phyloP scores from a whole-genome alignment of 129 eudicot genomes.

The Lactuca sativa region DNA sequence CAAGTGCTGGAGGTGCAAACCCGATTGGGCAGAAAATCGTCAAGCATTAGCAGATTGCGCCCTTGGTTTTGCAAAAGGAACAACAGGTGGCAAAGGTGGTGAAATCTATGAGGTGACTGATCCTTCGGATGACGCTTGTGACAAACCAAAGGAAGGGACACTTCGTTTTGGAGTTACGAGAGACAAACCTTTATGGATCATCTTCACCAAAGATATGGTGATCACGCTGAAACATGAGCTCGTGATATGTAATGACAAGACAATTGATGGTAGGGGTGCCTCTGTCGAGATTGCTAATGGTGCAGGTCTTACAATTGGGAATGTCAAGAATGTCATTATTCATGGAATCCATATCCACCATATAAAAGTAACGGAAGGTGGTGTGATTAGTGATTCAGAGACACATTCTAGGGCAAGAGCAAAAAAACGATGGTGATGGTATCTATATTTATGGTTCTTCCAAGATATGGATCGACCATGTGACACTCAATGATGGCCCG shows the following conservation, averaged over 20 bases:
- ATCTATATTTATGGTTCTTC: constrained; percentile 27
- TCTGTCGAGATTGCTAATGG: constrained; percentile 55
- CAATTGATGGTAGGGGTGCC: constrained; percentile 78
- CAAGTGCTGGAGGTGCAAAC: constrained; percentile 70
- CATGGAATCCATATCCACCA: constrained; percentile 50
- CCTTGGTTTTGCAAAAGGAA: constrained; percentile 48
- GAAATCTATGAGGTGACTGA: constrained; percentile 53
- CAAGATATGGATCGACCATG: constrained; percentile 39
- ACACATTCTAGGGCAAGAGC: constrained; percentile 47
- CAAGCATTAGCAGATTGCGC: constrained; percentile 64
- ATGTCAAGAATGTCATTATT: constrained; percentile 55
- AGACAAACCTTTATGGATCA: constrained; percentile 64
- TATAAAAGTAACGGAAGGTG: constrained; percentile 46
- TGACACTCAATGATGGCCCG: constrained; percentile 12
- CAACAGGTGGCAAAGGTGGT: constrained; percentile 67
- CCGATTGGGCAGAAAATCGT: constrained; percentile 59
- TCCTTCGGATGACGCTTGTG: constrained; percentile 43
- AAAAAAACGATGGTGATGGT: constrained; percentile 62
- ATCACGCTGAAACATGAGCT: constrained; percentile 60
- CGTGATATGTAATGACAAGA: constrained; percentile 53
- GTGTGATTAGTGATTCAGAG: constrained; percentile 46
- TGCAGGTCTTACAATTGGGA: constrained; percentile 54
- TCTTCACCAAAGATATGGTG: constrained; percentile 47
- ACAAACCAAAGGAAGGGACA: constrained; percentile 64
- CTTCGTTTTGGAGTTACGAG: constrained; percentile 69